Conservation (phyloP, 495 filamentous ascomycete species). For the Recurvomyces mirabilis region DNA sequence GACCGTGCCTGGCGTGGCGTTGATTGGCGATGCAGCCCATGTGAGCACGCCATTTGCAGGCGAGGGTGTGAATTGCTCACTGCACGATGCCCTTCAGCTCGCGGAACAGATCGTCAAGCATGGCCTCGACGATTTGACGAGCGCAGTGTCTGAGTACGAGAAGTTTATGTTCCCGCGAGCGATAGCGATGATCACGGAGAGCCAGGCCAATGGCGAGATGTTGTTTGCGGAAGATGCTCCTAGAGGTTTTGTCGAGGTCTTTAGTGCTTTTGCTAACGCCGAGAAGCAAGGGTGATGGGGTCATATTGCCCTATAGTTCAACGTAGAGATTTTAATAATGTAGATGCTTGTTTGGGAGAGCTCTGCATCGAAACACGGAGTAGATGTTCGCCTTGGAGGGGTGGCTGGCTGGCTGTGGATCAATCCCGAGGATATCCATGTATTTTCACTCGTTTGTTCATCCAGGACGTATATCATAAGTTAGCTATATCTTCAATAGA, state of each 20-base stretch:
- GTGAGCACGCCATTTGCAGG: slow-evolving; percentile 26
- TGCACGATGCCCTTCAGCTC: slow-evolving; percentile 3
- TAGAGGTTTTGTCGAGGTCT: not conserved
- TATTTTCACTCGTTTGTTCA: no score
- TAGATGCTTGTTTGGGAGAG: no score
- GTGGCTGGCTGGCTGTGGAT: no score
- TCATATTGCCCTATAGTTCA: no score
- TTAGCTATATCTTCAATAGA: no score
- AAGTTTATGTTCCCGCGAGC: slow-evolving; percentile 7
- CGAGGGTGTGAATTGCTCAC: slow-evolving; percentile 6
- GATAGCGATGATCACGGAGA: not conserved
- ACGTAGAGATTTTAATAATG: no score
- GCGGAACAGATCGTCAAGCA: slow-evolving; percentile 1
- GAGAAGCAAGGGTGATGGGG: no score
- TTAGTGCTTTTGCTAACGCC: no score
- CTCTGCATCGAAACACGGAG: no score
- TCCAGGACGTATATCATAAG: no score
- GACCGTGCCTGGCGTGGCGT: slow-evolving; percentile 34
- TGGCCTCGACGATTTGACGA: not conserved
- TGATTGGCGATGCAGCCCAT: slow-evolving; percentile 54
- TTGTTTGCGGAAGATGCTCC: not conserved
- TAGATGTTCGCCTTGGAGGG: no score
- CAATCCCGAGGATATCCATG: no score
- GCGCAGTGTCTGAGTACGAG: slow-evolving; percentile 5
- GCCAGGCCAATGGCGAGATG: not conserved